Evolutionary conservation across 2,329 filamentous ascomycete genomes (phyloP), one percentile per base, ranked within the genome.

Genomic region (Anthostomella pinea): DNA sequence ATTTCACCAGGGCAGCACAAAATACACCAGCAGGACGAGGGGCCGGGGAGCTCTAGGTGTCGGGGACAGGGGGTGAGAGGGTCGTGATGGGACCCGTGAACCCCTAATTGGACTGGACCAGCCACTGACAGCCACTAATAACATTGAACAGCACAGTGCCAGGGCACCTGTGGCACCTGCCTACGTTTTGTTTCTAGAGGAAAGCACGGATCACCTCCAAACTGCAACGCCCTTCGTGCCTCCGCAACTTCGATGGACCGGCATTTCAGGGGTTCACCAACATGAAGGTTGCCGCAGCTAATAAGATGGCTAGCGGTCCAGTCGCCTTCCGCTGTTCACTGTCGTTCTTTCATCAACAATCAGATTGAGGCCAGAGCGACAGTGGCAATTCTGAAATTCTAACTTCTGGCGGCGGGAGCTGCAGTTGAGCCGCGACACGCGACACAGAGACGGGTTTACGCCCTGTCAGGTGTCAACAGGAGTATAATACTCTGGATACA

Each of bases 31-130:
- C 26, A 29, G 11, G 15, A 15, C 26, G 10, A 16, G 26, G 26
- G 26, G 26, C 11, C 7, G 23, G 23, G n/a, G n/a, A n/a, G n/a
- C n/a, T n/a, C n/a, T n/a, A n/a, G 21, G 21, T 23, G 21, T 13
- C 15, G 24, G 24, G 24, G 24, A 14, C 5, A 26, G 24, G 11
- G n/a, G 11, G 24, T 5, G n/a, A 13, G 6, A 26, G 6, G n/a
- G 24, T 10, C 11, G 15, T 30, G 28, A 6, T 18, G 13, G 26
- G 15, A 14, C 17, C 8, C 22, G 22, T 8, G 22, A 8, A 16
- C 26, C 26, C 3, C 14, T n/a, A 34, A 38, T 36, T 38, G 38
- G 37, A 22, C 21, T 37, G 38, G 37, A n/a, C n/a, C n/a, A n/a
- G n/a, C n/a, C n/a, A n/a, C n/a, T n/a, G n/a, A n/a, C n/a, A n/a